Conservation (phyloP, 768 basidiomycete genomes). For the Tricholoma flavovirens region DNA sequence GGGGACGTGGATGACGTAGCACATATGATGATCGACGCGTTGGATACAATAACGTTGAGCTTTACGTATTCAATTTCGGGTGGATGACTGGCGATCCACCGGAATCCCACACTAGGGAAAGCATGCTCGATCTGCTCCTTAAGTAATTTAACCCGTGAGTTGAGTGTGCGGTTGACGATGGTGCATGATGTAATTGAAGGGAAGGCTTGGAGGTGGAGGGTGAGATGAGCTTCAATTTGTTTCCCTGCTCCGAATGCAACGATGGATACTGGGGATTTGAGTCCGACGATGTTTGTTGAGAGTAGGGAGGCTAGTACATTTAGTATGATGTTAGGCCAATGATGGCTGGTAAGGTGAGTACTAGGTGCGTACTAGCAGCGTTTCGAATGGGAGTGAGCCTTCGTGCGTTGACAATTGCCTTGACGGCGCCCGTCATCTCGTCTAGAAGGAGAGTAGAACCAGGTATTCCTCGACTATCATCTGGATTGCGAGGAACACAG, state of each 20-base stretch:
- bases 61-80: not conserved
- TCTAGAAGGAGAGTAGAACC: conserved; percentile 75
- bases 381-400: conserved; percentile 76
- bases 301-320: conserved; percentile 63
- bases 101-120: conserved; percentile 22
- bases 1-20: conserved; percentile 69
- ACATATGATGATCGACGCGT: conserved; percentile 60
- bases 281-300: conserved; percentile 50
- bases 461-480: conserved; percentile 54
- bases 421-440: conserved; percentile 60
- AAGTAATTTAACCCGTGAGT: conserved; percentile 42
- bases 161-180: conserved; percentile 59
- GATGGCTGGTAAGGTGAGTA: not conserved
- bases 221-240: conserved; percentile 62
- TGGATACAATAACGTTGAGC: conserved; percentile 29
- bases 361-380: conserved; percentile 61
- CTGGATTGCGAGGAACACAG: conserved; percentile 49
- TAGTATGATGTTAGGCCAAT: not conserved
- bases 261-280: conserved; percentile 33
- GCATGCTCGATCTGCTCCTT: conserved; percentile 15
- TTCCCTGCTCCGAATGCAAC: conserved; percentile 72
- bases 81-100: conserved; percentile 9
- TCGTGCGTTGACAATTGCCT: conserved; percentile 73
- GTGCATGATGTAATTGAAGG: conserved; percentile 45
- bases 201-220: conserved; percentile 54